A percentile compares a stretch with the other conserved stretches of the same genome.
Conservation (phyloP, 441 rosid species). For the Francoa sonchifolia region DNA sequence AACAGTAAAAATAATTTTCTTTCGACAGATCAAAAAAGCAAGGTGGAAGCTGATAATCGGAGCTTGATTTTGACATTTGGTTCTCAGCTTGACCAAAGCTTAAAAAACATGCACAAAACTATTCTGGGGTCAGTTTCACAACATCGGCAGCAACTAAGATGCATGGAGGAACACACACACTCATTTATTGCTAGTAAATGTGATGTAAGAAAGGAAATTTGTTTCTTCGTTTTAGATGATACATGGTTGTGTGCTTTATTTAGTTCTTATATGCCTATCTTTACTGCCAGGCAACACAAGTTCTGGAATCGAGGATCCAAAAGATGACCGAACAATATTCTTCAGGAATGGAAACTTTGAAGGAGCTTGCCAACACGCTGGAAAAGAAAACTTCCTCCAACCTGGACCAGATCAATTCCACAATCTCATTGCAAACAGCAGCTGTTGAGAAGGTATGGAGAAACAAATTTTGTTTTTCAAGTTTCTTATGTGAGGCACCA, state of each 20-base stretch:
- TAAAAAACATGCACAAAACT: constrained; percentile 53
- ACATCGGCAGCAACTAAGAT: constrained; percentile 68
- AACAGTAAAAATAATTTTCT: background rate
- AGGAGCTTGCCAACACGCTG: constrained; percentile 34
- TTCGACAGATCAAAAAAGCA: constrained; percentile 53
- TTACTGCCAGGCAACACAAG: constrained; percentile 44
- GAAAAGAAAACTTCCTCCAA: constrained; percentile 41
- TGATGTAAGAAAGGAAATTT: constrained; percentile 44
- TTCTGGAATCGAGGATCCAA: constrained; percentile 42
- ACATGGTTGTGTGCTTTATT: background rate
- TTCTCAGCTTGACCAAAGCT: constrained; percentile 67
- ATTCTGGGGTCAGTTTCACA: constrained; percentile 72
- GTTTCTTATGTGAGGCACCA: constrained; percentile 3
- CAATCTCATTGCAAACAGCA: constrained; percentile 31
- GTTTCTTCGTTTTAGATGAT: background rate
- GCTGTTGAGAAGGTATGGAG: constrained; percentile 47
- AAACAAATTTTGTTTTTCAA: background rate
- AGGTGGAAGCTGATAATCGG: constrained; percentile 67
- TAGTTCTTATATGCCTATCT: constrained; percentile 7
- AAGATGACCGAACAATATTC: constrained; percentile 37
- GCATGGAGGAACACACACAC: constrained; percentile 65
- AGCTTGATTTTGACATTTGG: constrained; percentile 60
- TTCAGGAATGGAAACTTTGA: constrained; percentile 43
- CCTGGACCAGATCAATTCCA: constrained; percentile 30
- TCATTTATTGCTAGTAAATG: constrained; percentile 60